Conservation (phyloP, 139 green algal genomes). For the Tetraselmis chui region DNA sequence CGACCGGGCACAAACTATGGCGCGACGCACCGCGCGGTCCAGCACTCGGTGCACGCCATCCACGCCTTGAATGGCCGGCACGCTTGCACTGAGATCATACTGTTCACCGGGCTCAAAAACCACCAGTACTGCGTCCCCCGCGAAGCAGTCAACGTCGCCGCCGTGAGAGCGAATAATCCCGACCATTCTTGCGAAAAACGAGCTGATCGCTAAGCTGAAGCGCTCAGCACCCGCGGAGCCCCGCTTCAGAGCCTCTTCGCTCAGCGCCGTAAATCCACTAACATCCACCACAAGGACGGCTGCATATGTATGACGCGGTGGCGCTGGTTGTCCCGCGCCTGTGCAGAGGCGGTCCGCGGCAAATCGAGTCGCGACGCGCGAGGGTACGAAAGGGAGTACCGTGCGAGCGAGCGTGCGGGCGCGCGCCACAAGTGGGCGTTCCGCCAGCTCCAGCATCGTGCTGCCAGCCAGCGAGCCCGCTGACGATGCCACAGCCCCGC, state of each 20-base stretch:
- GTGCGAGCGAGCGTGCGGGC: neutral
- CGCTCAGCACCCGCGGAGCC: neutral
- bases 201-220: neutral
- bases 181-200: neutral
- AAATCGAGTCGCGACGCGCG: neutral
- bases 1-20: neutral
- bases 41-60: neutral
- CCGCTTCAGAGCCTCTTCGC: neutral
- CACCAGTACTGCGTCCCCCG: neutral
- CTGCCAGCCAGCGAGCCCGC: too few species aligned
- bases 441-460: too few species aligned
- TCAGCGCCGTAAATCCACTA: neutral
- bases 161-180: neutral
- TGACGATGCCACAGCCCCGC: too few species aligned
- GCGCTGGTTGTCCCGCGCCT: neutral
- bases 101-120: neutral
- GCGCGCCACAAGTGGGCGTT: neutral
- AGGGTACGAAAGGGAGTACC: neutral
- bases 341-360: neutral
- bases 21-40: neutral
- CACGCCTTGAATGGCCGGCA: neutral
- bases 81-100: neutral
- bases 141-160: neutral
- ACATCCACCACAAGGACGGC: neutral
- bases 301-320: neutral